Conservation (phyloP, 768 basidiomycete genomes). For the Harrya chromipes region DNA sequence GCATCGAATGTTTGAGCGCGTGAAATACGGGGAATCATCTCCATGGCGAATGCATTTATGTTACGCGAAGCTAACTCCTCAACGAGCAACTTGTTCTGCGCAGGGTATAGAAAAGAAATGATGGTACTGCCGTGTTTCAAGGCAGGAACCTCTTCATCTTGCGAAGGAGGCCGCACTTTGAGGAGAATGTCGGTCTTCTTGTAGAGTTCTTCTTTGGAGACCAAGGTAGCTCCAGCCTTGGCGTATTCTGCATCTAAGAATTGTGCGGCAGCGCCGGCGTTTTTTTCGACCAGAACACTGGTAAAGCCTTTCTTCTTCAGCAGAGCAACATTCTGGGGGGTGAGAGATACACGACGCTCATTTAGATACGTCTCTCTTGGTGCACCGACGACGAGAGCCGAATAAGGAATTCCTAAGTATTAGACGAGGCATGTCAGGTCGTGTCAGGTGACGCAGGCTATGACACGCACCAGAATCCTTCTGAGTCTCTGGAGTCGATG, state of each 20-base stretch:
- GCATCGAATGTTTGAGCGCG: conserved; percentile 90
- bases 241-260: conserved; percentile 80
- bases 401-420: conserved; percentile 66
- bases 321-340: conserved; percentile 71
- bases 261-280: conserved; percentile 69
- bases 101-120: conserved; percentile 81
- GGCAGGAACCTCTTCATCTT: conserved; percentile 55
- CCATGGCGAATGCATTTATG: conserved; percentile 83
- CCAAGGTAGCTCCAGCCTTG: conserved; percentile 75
- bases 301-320: conserved; percentile 82
- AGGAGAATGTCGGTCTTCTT: conserved; percentile 70
- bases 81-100: conserved; percentile 74
- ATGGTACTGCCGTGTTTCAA: conserved; percentile 75
- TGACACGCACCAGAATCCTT: conserved; percentile 26
- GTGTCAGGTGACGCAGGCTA: background rate
- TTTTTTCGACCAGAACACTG: conserved; percentile 67
- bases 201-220: conserved; percentile 70
- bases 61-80: conserved; percentile 64
- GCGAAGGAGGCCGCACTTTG: conserved; percentile 78
- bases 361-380: conserved; percentile 75
- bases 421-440: conserved; percentile 1
- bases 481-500: conserved; percentile 11
- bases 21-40: conserved; percentile 88
- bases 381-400: conserved; percentile 70
- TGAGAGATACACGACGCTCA: conserved; percentile 78